Percentiles rank a stretch among this genome's conserved stretches.
phyloP scores from a whole-genome alignment of 306 rosid genomes.

The Ceratonia siliqua region DNA sequence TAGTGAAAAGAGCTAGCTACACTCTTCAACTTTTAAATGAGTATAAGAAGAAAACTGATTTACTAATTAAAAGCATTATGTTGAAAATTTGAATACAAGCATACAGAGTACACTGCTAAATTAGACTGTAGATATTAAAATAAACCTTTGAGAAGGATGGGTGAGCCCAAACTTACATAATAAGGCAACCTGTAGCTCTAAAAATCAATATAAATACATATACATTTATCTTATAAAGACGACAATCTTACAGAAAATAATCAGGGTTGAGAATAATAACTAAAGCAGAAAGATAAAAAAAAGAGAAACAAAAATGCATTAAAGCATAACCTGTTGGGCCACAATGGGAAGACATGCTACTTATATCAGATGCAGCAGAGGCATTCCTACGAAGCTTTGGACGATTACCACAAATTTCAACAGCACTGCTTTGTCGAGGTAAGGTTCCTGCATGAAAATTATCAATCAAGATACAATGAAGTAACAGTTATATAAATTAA shows the following conservation, averaged over 20 bases:
- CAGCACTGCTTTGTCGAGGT: constrained; percentile 40
- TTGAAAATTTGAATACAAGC: background rate
- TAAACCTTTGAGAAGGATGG: constrained; percentile 7
- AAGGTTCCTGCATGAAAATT: constrained; percentile 38
- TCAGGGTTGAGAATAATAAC: background rate
- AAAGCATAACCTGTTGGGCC: constrained; percentile 46
- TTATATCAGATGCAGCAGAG: constrained; percentile 53
- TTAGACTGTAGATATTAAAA: background rate
- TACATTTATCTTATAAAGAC: background rate
- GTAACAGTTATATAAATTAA: background rate
- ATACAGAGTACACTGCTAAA: background rate
- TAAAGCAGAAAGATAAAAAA: background rate
- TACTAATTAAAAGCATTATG: background rate
- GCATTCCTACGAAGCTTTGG: constrained; percentile 51
- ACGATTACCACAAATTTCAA: constrained; percentile 42
- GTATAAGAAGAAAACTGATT: background rate
- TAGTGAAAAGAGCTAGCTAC: background rate
- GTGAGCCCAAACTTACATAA: background rate
- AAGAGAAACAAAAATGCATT: background rate
- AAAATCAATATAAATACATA: background rate
- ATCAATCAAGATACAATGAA: background rate
- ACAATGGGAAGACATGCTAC: constrained; percentile 44
- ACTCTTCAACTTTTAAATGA: background rate
- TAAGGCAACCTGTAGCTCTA: background rate
- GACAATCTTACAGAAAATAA: background rate